phyloP scores from a whole-genome alignment of 2,329 filamentous ascomycete genomes.

The Corinectria fuckeliana region DNA sequence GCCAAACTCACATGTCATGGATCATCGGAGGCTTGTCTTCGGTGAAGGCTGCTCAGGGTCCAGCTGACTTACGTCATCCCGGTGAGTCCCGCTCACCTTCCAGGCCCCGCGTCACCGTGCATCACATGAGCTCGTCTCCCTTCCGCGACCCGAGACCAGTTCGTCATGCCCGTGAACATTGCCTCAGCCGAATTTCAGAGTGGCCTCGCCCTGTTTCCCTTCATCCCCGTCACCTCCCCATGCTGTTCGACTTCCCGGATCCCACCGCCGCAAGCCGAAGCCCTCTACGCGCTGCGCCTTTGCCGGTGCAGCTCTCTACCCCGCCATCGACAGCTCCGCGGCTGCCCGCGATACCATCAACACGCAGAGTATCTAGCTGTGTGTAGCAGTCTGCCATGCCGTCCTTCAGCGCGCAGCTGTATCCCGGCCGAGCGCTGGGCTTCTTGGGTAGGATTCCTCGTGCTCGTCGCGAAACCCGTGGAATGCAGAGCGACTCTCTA shows the following conservation, averaged over 20 bases:
- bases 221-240: constrained; percentile 1
- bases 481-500: not conserved
- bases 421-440: constrained; percentile 71
- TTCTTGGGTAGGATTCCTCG: constrained; percentile 56
- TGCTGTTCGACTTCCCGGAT: constrained; percentile 13
- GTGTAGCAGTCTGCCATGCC: constrained; percentile 45
- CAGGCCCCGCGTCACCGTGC: constrained; percentile 3
- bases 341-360: constrained; percentile 13
- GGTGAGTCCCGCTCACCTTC: not conserved
- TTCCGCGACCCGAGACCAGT: not conserved
- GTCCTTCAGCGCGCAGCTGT: constrained; percentile 66
- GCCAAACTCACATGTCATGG: not conserved
- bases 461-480: not conserved
- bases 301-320: constrained; percentile 27
- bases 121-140: constrained; percentile 19
- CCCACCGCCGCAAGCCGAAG: constrained; percentile 4
- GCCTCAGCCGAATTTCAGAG: not conserved
- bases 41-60: not conserved
- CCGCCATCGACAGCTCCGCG: constrained; percentile 31
- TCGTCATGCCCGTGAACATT: constrained; percentile 28
- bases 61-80: constrained; percentile 16
- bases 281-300: constrained; percentile 19
- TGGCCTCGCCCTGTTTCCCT: not conserved
- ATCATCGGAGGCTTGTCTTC: not conserved
- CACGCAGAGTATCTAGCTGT: no score